These are phyloP conservation scores for Melampsora americana DNA, from an alignment of 1,284 basidiomycete genomes.

Conservation along the genomic window DNA sequence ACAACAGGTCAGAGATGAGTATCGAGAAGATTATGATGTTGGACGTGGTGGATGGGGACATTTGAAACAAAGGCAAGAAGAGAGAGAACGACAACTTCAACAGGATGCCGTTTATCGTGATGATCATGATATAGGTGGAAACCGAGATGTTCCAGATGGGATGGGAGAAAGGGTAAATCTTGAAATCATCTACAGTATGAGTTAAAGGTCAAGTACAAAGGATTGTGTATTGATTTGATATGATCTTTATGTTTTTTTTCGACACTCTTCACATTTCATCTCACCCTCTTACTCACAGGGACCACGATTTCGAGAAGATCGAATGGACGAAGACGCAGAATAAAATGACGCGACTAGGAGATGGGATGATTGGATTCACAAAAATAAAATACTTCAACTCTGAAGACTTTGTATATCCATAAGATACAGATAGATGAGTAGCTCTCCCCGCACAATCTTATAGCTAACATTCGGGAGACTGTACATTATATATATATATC, in stretches of 20 bases:
- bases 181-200: neutral
- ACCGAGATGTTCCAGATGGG: constrained; percentile 64
- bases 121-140: constrained; percentile 69
- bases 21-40: constrained; percentile 93
- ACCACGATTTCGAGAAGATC: constrained; percentile 33
- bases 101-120: constrained; percentile 85
- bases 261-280: neutral
- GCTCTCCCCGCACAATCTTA: no score
- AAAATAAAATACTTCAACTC: no score
- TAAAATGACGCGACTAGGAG: neutral
- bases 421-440: no score
- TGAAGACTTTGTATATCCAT: no score
- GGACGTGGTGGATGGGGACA: constrained; percentile 79
- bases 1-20: constrained; percentile 76
- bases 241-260: no score
- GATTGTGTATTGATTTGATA: neutral
- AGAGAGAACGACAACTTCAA: constrained; percentile 66
- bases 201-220: neutral
- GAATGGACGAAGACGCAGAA: constrained; percentile 33
- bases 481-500: no score
- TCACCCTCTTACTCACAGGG: constrained; percentile 4
- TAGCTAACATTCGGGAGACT: no score
- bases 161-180: constrained; percentile 32
- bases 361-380: no score
- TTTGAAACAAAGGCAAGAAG: constrained; percentile 67